Percentiles rank a stretch among this genome's conserved stretches.
Evolutionary conservation across 192 early-diverging fungal genomes (phyloP).

Genomic region (Funneliformis geosporum): DNA sequence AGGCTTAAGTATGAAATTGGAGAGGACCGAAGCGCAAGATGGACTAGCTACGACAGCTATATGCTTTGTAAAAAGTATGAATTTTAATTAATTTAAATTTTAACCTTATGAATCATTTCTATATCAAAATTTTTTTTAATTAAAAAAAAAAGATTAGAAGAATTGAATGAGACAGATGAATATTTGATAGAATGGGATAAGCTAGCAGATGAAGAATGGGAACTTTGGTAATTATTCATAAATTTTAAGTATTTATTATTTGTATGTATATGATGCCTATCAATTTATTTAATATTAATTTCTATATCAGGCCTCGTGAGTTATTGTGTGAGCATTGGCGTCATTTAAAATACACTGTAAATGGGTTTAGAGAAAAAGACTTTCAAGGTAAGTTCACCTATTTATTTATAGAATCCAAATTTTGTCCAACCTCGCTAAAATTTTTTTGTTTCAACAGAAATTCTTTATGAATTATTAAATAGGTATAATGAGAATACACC

Average conservation of each 20-base stretch:
- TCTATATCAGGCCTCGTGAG: neutral
- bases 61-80: neutral
- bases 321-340: neutral
- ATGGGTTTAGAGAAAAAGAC: neutral
- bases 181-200: neutral
- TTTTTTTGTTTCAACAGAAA: neutral
- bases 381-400: neutral
- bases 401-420: neutral
- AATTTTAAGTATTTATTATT: neutral
- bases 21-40: neutral
- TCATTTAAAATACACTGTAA: slow-evolving; percentile 14
- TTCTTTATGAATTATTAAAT: neutral
- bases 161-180: neutral
- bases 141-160: neutral
- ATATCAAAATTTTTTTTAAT: neutral
- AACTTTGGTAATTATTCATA: neutral
- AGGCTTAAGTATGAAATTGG: neutral
- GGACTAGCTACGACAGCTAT: neutral
- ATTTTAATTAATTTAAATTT: neutral
- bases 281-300: neutral
- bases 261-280: neutral
- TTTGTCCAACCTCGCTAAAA: neutral
- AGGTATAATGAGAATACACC: neutral
- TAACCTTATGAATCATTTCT: neutral
- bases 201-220: slow-evolving; percentile 8